These are phyloP conservation scores for Strobilomyces echinocephalus DNA, from an alignment of 768 basidiomycete genomes.

Conservation along the genomic window DNA sequence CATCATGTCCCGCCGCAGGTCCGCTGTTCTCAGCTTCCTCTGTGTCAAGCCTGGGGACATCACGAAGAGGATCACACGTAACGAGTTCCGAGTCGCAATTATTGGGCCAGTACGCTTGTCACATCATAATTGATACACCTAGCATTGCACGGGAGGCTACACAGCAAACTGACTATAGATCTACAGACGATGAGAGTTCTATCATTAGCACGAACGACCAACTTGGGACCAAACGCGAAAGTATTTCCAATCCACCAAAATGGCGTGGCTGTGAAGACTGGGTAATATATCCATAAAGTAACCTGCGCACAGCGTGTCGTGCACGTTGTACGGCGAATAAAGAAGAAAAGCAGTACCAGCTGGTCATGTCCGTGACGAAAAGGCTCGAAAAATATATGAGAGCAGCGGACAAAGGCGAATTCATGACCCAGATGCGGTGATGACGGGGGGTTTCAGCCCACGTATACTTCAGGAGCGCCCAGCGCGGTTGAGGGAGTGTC, in stretches of 20 bases:
- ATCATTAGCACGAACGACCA: background rate
- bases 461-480: background rate
- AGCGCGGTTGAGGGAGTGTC: conserved; percentile 22
- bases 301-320: background rate
- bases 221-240: background rate
- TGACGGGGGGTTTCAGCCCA: background rate
- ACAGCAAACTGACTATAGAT: conserved; percentile 5
- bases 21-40: no score
- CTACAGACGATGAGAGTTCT: background rate
- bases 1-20: no score
- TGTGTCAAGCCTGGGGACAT: no score
- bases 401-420: background rate
- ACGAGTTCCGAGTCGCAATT: no score
- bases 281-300: conserved; percentile 9
- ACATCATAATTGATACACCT: background rate
- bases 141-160: background rate
- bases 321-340: background rate
- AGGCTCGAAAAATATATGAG: background rate
- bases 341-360: conserved; percentile 11
- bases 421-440: background rate
- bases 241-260: conserved; percentile 2
- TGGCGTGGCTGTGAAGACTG: background rate
- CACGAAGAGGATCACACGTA: no score
- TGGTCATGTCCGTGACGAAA: background rate
- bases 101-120: no score